phyloP scores from a whole-genome alignment of 768 basidiomycete genomes.

The Serendipita vermifera region DNA sequence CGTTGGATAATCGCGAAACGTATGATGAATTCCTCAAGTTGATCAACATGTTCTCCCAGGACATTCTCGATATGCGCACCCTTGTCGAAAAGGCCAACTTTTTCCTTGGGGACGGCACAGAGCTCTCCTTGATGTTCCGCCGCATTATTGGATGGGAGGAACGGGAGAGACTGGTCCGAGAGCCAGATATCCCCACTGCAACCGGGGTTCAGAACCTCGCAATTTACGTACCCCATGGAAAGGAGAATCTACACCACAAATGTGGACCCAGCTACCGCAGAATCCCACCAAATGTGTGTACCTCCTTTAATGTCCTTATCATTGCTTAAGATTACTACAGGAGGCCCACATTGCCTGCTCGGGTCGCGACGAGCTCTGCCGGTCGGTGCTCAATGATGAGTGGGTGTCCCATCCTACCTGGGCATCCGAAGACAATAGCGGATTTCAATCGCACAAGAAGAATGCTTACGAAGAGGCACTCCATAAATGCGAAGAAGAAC shows the following conservation, averaged over 20 bases:
- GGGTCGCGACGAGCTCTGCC: slow-evolving; percentile 84
- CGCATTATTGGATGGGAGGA: slow-evolving; percentile 73
- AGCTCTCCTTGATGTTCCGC: slow-evolving; percentile 73
- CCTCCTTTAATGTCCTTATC: not conserved
- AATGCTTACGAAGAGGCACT: slow-evolving; percentile 91
- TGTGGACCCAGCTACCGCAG: slow-evolving; percentile 91
- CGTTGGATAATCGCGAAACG: slow-evolving; percentile 56
- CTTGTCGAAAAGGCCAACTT: slow-evolving; percentile 68
- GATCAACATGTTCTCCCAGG: slow-evolving; percentile 77
- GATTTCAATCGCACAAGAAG: slow-evolving; percentile 91
- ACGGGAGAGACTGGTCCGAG: slow-evolving; percentile 28
- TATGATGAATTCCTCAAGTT: slow-evolving; percentile 91
- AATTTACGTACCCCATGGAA: slow-evolving; percentile 17
- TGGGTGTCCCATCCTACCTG: slow-evolving; percentile 99
- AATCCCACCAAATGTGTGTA: slow-evolving; percentile 73
- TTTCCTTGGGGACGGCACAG: slow-evolving; percentile 74
- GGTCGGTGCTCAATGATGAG: slow-evolving; percentile 90
- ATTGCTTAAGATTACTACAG: slow-evolving; percentile 28
- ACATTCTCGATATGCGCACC: slow-evolving; percentile 75
- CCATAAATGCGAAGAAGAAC: slow-evolving; percentile 95
- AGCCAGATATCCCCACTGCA: slow-evolving; percentile 26
- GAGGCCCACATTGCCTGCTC: slow-evolving; percentile 86
- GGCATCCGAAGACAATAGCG: slow-evolving; percentile 84
- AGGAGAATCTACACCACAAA: slow-evolving; percentile 63
- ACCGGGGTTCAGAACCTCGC: not conserved